Evolutionary conservation across 2,329 filamentous ascomycete genomes (phyloP).

Genomic region (Cladobotryum protrusum): DNA sequence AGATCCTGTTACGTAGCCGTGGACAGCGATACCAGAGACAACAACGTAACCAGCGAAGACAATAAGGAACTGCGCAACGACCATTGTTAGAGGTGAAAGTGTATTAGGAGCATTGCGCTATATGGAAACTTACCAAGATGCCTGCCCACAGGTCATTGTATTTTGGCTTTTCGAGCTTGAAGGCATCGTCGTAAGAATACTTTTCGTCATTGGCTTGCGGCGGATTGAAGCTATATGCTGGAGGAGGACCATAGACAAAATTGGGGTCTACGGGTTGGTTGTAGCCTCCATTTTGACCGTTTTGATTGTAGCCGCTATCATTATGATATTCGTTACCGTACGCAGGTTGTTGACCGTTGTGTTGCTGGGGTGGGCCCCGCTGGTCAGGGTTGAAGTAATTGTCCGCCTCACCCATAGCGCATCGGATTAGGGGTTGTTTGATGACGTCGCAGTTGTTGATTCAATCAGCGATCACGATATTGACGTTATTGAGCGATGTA

Average conservation of each 20-base stretch:
- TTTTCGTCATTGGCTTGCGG: conserved; percentile 39
- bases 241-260: conserved; percentile 23
- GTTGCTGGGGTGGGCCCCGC: conserved; percentile 12
- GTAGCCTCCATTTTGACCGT: conserved; percentile 17
- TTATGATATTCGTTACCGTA: conserved; percentile 6
- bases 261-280: conserved; percentile 23
- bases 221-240: conserved; percentile 31
- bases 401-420: conserved; percentile 31
- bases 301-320: conserved; percentile 16
- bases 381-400: conserved; percentile 24
- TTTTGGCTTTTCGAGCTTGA: conserved; percentile 77
- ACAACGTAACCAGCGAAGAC: conserved; percentile 68
- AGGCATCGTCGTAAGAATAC: conserved; percentile 67
- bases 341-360: conserved; percentile 10
- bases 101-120: neutral
- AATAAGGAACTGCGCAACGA: conserved; percentile 52
- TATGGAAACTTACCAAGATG: conserved; percentile 52
- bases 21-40: conserved; percentile 68
- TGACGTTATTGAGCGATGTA: neutral
- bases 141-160: conserved; percentile 90
- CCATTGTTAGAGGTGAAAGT: neutral
- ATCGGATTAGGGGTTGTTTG: neutral
- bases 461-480: neutral
- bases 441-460: neutral
- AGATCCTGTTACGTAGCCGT: conserved; percentile 60